Conservation (phyloP, 2,329 filamentous ascomycete species). For the Aspergillus texensis region DNA sequence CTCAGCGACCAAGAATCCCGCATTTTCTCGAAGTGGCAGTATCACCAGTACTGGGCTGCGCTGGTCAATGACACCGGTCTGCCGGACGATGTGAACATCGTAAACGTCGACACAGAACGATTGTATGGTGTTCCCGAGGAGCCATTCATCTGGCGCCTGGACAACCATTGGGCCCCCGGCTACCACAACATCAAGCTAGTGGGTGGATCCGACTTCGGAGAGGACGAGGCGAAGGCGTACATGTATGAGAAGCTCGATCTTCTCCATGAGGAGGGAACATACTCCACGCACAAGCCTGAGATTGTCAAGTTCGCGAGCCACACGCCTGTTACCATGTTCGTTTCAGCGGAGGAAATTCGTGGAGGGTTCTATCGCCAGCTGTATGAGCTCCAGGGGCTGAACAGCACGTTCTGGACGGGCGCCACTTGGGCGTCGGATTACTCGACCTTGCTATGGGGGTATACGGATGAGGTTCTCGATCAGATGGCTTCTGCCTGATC, state of each 20-base stretch:
- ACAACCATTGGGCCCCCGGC: not conserved
- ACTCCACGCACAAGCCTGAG: not conserved
- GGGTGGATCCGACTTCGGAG: not conserved
- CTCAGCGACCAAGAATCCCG: not conserved
- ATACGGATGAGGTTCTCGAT: not conserved
- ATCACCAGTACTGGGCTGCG: not conserved
- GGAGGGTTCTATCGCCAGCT: not conserved
- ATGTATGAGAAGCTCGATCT: not conserved
- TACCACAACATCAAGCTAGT: not conserved
- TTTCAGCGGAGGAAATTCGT: not conserved
- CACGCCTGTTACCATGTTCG: not conserved
- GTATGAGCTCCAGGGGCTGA: not conserved
- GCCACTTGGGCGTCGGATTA: not conserved
- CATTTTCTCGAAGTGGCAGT: not conserved
- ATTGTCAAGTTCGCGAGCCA: not conserved
- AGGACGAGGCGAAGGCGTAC: not conserved
- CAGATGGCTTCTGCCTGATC: not conserved
- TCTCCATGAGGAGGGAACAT: not conserved
- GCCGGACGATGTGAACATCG: not conserved
- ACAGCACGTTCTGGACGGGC: conserved; percentile 7
- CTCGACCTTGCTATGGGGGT: not conserved
- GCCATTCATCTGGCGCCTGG: not conserved
- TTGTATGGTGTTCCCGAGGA: not conserved
- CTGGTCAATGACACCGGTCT: not conserved
- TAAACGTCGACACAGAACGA: not conserved